Percentiles rank a stretch among this genome's conserved stretches.
Evolutionary conservation across 2,329 filamentous ascomycete genomes (phyloP).

Genomic region (Epichloe elymi): DNA sequence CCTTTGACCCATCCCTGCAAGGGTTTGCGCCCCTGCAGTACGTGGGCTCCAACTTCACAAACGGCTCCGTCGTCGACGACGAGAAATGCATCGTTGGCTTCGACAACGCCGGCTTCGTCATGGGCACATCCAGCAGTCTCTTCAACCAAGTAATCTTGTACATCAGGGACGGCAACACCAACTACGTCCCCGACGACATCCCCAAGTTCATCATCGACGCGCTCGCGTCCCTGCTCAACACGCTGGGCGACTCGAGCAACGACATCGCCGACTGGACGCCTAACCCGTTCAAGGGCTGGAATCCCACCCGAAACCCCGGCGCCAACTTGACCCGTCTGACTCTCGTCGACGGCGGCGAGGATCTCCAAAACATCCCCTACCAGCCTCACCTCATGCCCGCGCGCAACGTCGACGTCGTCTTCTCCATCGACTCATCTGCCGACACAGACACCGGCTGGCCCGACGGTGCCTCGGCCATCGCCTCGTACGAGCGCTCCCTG

Average conservation of each 20-base stretch:
- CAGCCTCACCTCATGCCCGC: constrained; percentile 43
- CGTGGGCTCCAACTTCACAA: constrained; percentile 43
- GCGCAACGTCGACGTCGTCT: constrained; percentile 46
- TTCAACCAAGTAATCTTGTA: constrained; percentile 65
- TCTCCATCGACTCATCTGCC: constrained; percentile 51
- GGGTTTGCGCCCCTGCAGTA: constrained; percentile 49
- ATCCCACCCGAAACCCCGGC: constrained; percentile 29
- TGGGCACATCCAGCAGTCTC: constrained; percentile 69
- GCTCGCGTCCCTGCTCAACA: constrained; percentile 35
- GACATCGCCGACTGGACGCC: constrained; percentile 62
- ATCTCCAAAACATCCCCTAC: constrained; percentile 67
- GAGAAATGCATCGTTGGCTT: constrained; percentile 47
- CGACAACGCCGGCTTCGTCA: constrained; percentile 67
- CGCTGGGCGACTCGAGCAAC: constrained; percentile 46
- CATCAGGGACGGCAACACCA: constrained; percentile 37
- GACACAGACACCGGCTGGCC: constrained; percentile 47
- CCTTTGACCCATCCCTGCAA: constrained; percentile 44
- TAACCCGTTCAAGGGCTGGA: constrained; percentile 46
- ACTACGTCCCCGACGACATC: constrained; percentile 37
- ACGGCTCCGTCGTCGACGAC: constrained; percentile 32
- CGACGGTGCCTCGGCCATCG: constrained; percentile 44
- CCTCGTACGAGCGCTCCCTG: constrained; percentile 42
- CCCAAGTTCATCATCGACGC: constrained; percentile 28
- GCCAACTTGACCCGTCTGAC: constrained; percentile 42
- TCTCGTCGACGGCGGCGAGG: constrained; percentile 70